These are phyloP conservation scores for Sophora flavescens DNA, from an alignment of 306 rosid genomes.

Conservation along the genomic window DNA sequence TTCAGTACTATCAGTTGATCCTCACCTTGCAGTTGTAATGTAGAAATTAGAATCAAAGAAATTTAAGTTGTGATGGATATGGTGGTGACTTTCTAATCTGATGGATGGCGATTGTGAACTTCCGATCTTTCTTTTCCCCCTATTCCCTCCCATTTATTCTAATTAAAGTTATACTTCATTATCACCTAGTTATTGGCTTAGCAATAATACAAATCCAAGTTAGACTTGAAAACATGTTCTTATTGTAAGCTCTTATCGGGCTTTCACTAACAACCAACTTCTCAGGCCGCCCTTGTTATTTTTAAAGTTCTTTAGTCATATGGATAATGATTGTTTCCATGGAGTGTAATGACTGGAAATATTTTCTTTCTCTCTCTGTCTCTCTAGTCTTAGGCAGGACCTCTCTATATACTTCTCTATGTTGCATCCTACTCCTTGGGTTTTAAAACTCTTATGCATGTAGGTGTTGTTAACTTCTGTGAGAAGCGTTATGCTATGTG, in stretches of 20 bases:
- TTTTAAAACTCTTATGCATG: conserved; percentile 25
- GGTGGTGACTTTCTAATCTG: conserved; percentile 19
- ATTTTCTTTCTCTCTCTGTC: conserved; percentile 3
- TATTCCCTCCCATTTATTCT: not conserved
- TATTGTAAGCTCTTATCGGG: conserved; percentile 15
- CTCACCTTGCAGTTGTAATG: conserved; percentile 13
- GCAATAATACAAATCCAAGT: conserved; percentile 22
- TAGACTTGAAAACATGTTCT: not conserved
- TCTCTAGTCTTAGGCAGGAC: not conserved
- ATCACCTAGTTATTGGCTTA: conserved; percentile 19
- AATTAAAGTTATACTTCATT: conserved; percentile 4
- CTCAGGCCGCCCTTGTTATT: conserved; percentile 17
- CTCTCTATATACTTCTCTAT: conserved; percentile 22
- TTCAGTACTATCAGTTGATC: conserved; percentile 26
- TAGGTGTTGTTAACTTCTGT: conserved; percentile 23
- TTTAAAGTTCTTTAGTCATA: conserved; percentile 18
- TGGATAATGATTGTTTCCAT: conserved; percentile 12
- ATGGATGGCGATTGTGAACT: conserved; percentile 3
- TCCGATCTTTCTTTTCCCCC: not conserved
- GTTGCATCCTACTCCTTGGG: conserved; percentile 13
- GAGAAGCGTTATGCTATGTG: not conserved
- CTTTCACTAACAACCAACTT: conserved; percentile 1
- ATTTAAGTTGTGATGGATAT: conserved; percentile 10
- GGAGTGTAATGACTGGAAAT: conserved; percentile 15
- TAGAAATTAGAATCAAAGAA: not conserved